phyloP scores from a whole-genome alignment of 352 stramenopile genomes.

The Pythium aphanidermatum region DNA sequence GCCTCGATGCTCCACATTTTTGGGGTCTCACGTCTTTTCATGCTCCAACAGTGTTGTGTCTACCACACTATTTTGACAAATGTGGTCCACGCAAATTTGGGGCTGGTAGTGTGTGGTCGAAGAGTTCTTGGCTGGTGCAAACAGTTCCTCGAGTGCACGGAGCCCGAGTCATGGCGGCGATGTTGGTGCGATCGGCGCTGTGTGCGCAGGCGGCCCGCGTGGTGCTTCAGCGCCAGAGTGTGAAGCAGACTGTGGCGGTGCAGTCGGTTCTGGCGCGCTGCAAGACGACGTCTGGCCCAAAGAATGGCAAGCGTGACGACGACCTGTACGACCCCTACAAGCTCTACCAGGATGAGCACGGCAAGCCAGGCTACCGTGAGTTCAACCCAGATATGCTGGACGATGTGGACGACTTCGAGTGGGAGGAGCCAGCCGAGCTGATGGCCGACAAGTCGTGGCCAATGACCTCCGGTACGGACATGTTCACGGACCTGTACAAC shows the following conservation, averaged over 20 bases:
- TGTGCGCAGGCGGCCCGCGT: slow-evolving; percentile 14
- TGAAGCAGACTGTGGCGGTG: neutral
- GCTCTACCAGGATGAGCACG: slow-evolving; percentile 68
- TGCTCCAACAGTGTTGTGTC: slow-evolving; percentile 6
- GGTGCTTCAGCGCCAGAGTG: slow-evolving; percentile 1
- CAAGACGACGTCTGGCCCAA: slow-evolving; percentile 7
- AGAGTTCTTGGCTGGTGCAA: slow-evolving; percentile 19
- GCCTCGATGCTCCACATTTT: slow-evolving; percentile 49
- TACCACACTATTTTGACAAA: slow-evolving; percentile 1
- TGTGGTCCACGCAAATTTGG: slow-evolving; percentile 12
- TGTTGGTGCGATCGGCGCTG: slow-evolving; percentile 37
- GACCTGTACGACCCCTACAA: slow-evolving; percentile 80
- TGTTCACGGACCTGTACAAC: slow-evolving; percentile 82
- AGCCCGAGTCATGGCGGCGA: slow-evolving; percentile 26
- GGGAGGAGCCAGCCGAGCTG: slow-evolving; percentile 69
- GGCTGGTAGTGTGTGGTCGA: slow-evolving; percentile 1
- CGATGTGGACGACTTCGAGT: slow-evolving; percentile 53
- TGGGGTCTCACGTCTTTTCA: no score
- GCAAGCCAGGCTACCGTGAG: slow-evolving; percentile 67
- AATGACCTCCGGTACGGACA: slow-evolving; percentile 61
- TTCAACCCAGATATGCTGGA: slow-evolving; percentile 69
- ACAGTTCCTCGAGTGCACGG: slow-evolving; percentile 1
- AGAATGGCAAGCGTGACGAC: slow-evolving; percentile 13
- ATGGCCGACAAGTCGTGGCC: slow-evolving; percentile 89
- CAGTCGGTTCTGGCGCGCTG: slow-evolving; percentile 7